phyloP scores from a whole-genome alignment of 352 stramenopile species.

The Phytopythium chamaehyphon region DNA sequence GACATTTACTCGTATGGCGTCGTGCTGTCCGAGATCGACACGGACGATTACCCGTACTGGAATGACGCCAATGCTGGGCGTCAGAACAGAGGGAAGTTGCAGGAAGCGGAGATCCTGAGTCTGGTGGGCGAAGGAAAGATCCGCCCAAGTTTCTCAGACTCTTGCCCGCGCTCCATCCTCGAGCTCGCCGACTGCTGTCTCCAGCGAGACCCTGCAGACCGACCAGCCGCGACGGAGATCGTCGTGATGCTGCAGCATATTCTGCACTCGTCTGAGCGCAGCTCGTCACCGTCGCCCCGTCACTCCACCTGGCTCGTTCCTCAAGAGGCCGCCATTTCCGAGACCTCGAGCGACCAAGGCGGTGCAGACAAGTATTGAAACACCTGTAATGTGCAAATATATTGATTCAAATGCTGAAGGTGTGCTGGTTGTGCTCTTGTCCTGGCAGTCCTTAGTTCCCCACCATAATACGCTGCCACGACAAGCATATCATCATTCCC shows the following conservation, averaged over 20 bases:
- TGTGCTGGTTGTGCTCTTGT: no score
- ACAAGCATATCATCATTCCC: no score
- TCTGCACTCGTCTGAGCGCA: constrained; percentile 25
- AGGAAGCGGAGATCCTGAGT: constrained; percentile 30
- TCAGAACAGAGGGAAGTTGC: constrained; percentile 12
- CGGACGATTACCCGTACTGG: constrained; percentile 33
- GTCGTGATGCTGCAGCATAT: constrained; percentile 27
- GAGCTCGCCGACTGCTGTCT: constrained; percentile 35
- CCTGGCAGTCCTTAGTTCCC: no score
- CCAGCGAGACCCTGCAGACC: constrained; percentile 22
- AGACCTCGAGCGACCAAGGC: no score
- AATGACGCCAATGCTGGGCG: constrained; percentile 18
- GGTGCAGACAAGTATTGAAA: no score
- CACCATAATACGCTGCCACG: no score
- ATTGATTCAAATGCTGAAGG: no score
- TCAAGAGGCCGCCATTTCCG: not conserved
- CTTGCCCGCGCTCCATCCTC: constrained; percentile 36
- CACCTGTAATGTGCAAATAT: no score
- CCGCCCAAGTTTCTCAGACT: constrained; percentile 25
- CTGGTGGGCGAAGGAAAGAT: constrained; percentile 23
- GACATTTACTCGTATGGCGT: no score
- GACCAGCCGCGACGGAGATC: constrained; percentile 32
- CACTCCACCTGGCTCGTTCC: constrained; percentile 11
- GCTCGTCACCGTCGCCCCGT: constrained; percentile 19
- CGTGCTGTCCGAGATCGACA: not conserved